Evolutionary conservation across 129 eudicot species (phyloP), one percentile per base, ranked within the genome.

Genomic region (Lactuca saligna): DNA sequence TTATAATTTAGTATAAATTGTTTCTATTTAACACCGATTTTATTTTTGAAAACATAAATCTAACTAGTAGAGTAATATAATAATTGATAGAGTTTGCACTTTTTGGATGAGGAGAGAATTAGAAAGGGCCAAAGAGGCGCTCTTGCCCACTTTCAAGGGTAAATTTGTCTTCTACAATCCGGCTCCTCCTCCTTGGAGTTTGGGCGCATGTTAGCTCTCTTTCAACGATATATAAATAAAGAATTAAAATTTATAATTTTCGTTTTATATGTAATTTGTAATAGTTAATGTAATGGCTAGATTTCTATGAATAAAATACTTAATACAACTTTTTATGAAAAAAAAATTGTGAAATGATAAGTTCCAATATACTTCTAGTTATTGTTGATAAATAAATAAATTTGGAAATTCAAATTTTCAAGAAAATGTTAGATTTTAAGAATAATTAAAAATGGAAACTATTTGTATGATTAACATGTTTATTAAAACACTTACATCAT

Each of bases 111-210:
- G 49, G 68, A 66, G 69, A 61, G 58, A 32, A 57, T 25, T 25
- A 25, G 29, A 25, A 25, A 25, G 29, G 29, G 29, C 29, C 29
- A 25, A 25, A 25, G 29, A 50, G 76, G 70, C 86, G 82, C 86
- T 81, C 86, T 82, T 57, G 74, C 70, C 86, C 86, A 68, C 71
- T 70, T 67, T 38, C 16, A 34, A 33, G 46, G 59, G 58, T 59
- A 66, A 20, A 44, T 13, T 75, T 60, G 75, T 62, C 74, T 63
- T 55, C 63, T 49, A 41, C 46, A 54, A 60, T 68, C 32, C 72
- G 56, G 78, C 84, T 70, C 69, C 74, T 42, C 63, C 16, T 25
- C 25, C 78, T 78, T 72, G 69, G 53, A 78, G 63, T 78, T 68
- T 73, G 80, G 74, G 69, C 80, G 32, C 63, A 58, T 75, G 63